Percentiles rank a stretch among this genome's conserved stretches.
Evolutionary conservation across 2,329 filamentous ascomycete genomes (phyloP).

Genomic region (Cercospora sp.): DNA sequence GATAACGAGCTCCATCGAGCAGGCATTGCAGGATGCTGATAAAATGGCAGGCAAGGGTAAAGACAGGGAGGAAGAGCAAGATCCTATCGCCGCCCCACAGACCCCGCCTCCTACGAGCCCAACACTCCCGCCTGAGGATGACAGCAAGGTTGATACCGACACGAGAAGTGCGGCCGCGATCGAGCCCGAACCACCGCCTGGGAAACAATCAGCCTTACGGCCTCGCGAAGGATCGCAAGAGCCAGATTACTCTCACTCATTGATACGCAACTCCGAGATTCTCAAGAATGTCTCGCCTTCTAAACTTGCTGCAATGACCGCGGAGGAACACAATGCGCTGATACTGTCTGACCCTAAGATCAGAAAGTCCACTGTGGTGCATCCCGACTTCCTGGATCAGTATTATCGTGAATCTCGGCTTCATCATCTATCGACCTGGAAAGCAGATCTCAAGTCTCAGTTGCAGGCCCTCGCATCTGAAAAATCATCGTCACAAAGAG

Average conservation of each 20-base stretch:
- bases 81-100: slow-evolving; percentile 12
- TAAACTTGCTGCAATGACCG: slow-evolving; percentile 61
- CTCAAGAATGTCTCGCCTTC: slow-evolving; percentile 33
- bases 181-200: not conserved
- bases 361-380: slow-evolving; percentile 84
- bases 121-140: slow-evolving; percentile 2
- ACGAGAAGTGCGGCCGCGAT: not conserved
- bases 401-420: slow-evolving; percentile 94
- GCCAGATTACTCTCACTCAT: slow-evolving; percentile 37
- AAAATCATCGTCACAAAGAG: slow-evolving; percentile 56
- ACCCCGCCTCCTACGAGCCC: slow-evolving; percentile 27
- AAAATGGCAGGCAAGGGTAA: not conserved
- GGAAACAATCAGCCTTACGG: slow-evolving; percentile 15
- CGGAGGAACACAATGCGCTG: slow-evolving; percentile 88
- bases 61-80: not conserved
- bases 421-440: slow-evolving; percentile 95
- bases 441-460: slow-evolving; percentile 85
- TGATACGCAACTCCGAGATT: slow-evolving; percentile 35
- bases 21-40: slow-evolving; percentile 31
- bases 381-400: slow-evolving; percentile 89
- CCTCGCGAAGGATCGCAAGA: slow-evolving; percentile 38
- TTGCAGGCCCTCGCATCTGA: slow-evolving; percentile 79
- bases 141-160: slow-evolving; percentile 12
- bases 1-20: slow-evolving; percentile 40
- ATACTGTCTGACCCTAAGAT: slow-evolving; percentile 81